Evolutionary conservation across 495 filamentous ascomycete species (phyloP).

Genomic region (Schizothecium vesticola): DNA sequence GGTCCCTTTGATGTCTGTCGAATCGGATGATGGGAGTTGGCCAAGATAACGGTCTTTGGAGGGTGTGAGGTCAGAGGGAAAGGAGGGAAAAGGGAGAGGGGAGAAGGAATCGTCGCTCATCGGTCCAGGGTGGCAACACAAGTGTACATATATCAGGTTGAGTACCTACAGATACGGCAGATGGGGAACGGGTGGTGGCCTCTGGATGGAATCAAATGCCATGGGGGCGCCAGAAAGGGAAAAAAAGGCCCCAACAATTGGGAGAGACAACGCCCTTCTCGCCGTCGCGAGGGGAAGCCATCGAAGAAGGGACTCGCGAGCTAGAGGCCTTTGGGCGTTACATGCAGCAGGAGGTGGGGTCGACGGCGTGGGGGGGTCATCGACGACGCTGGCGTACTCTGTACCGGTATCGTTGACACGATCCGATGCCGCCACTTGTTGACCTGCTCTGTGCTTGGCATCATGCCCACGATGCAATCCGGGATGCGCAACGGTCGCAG

Average conservation of each 20-base stretch:
- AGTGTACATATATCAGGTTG: not conserved
- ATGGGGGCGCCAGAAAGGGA: not conserved
- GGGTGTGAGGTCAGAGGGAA: not conserved
- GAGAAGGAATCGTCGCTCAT: not conserved
- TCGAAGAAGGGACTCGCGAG: slow-evolving; percentile 10
- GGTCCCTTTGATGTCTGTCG: not conserved
- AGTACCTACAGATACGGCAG: not conserved
- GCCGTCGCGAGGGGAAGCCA: not conserved
- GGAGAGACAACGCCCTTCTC: not conserved
- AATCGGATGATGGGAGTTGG: not conserved
- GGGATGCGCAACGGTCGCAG: not conserved
- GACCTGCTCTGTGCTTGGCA: not conserved
- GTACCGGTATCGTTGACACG: not conserved
- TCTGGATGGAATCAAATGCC: not conserved
- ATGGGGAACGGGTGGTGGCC: not conserved
- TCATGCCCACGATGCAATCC: not conserved
- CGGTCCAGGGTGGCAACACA: not conserved
- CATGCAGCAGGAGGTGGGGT: slow-evolving; percentile 13
- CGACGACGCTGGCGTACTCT: not conserved
- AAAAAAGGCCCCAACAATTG: not conserved
- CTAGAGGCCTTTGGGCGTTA: slow-evolving; percentile 15
- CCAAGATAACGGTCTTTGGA: not conserved
- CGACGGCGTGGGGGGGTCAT: slow-evolving; percentile 13
- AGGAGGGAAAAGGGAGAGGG: not conserved
- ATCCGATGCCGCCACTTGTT: not conserved